Evolutionary conservation across 805 yeast species (phyloP), one percentile per base, ranked within the genome.

Genomic region (Yamadazyma paraphyllophila): DNA sequence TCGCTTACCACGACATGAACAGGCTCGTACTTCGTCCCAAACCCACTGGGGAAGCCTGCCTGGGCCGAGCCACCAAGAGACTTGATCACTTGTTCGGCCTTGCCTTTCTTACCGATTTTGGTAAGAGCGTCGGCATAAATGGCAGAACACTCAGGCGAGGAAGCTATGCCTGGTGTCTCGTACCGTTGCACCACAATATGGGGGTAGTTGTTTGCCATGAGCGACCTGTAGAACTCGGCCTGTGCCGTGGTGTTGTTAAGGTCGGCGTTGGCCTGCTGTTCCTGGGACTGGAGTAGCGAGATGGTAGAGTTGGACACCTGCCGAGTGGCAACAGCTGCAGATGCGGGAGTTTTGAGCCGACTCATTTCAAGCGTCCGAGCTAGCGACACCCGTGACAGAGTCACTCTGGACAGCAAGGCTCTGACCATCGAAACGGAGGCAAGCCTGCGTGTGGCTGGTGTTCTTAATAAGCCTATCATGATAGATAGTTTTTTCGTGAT

Each of bases 1-100:
- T 92, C 99, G 15, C 94, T 81, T 14, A 94, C 87, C 13, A 92
- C 78, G n/a, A 94, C 99, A 65, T 92, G 96, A 33, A 94, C 77
- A 1, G 99, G 99, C 50, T 88, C 96, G 47, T 78, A 66, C 46
- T 84, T 77, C 1, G 88, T 67, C 0, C 96, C 96, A 55, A 63
- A 68, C 7, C 73, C 72, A 32, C 52, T 64, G 27, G 70, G 60
- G 27, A 62, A 56, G 6, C 55, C 53, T 10, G 27, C 24, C 9
- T 8, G 30, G 11, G 37, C 14, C 5, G 35, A 41, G 7, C 35
- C 45, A 10, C 25, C 36, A 32, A 42, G 16, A 11, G 41, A 20
- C 17, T 39, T 42, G 42, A 43, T 76, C 33, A 83, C 80, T 43
- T 81, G 77, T 50, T 80, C 89, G 2, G 96, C 94, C 62, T 88